phyloP scores from a whole-genome alignment of 495 filamentous ascomycete species.

The Thozetella sp. region DNA sequence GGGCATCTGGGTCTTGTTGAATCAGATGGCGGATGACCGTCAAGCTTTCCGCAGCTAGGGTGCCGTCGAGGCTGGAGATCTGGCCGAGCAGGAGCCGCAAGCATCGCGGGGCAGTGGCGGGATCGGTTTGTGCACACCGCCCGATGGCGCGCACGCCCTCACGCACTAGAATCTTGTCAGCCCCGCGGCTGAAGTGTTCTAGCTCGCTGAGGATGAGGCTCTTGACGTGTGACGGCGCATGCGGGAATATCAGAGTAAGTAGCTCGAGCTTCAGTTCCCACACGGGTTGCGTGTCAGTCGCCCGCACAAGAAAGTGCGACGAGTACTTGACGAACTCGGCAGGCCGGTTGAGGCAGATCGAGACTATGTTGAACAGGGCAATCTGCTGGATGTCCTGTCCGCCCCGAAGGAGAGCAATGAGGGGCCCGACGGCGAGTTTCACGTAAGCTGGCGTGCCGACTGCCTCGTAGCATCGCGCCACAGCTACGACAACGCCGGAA shows the following conservation, averaged over 20 bases:
- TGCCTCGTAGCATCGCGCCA: slow-evolving; percentile 81
- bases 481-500: slow-evolving; percentile 86
- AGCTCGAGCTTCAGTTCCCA: slow-evolving; percentile 91
- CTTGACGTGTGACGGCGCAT: slow-evolving; percentile 74
- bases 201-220: slow-evolving; percentile 88
- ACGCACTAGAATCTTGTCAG: slow-evolving; percentile 75
- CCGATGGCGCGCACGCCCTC: slow-evolving; percentile 93
- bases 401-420: slow-evolving; percentile 81
- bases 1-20: slow-evolving; percentile 80
- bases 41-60: slow-evolving; percentile 84
- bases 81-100: slow-evolving; percentile 79
- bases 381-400: slow-evolving; percentile 86
- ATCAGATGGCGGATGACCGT: slow-evolving; percentile 96
- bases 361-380: slow-evolving; percentile 90
- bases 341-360: slow-evolving; percentile 74
- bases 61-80: slow-evolving; percentile 81
- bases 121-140: slow-evolving; percentile 81
- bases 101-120: slow-evolving; percentile 71
- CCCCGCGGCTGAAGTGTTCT: slow-evolving; percentile 83
- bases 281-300: slow-evolving; percentile 78
- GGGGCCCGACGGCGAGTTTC: slow-evolving; percentile 70
- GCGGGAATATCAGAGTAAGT: slow-evolving; percentile 85
- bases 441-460: slow-evolving; percentile 78
- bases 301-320: slow-evolving; percentile 83
- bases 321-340: slow-evolving; percentile 80